Percentiles rank a stretch among this genome's conserved stretches.
Evolutionary conservation across 164 flowering plant genomes (phyloP).

Genomic region (Nymphaea colorata): DNA sequence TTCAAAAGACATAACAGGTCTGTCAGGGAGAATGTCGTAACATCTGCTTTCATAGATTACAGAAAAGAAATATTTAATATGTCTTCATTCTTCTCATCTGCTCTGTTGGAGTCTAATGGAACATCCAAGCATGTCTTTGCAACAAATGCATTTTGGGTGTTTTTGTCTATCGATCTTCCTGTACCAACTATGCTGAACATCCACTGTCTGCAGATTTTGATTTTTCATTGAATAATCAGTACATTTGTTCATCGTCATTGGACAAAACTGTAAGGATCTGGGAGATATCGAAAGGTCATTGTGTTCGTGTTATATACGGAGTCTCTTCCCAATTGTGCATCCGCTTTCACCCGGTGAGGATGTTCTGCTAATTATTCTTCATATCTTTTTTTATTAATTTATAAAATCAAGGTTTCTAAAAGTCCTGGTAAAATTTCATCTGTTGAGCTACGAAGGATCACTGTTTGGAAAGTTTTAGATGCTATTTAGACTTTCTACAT

Average conservation of each 20-base stretch:
- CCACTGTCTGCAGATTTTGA: slow-evolving; percentile 65
- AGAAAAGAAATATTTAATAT: too few relatives aligned
- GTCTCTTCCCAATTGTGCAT: slow-evolving; percentile 82
- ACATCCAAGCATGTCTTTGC: too few relatives aligned
- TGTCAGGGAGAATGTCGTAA: slow-evolving; percentile 17
- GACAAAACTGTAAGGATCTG: slow-evolving; percentile 97
- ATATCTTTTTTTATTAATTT: background rate
- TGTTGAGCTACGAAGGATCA: too few relatives aligned
- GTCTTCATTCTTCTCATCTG: too few relatives aligned
- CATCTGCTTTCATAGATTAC: slow-evolving; percentile 3
- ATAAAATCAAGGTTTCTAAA: background rate
- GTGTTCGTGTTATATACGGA: slow-evolving; percentile 91
- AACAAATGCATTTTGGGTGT: too few relatives aligned
- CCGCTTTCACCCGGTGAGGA: slow-evolving; percentile 96
- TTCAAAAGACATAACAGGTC: slow-evolving; percentile 98
- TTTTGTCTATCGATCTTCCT: too few relatives aligned
- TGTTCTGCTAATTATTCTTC: background rate
- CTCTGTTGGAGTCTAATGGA: too few relatives aligned
- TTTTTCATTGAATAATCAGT: slow-evolving; percentile 92
- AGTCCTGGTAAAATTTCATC: too few relatives aligned
- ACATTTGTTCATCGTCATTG: slow-evolving; percentile 87
- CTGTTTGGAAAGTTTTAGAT: too few relatives aligned
- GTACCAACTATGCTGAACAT: too few relatives aligned
- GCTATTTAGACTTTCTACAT: too few relatives aligned
- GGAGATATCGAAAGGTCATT: slow-evolving; percentile 81